Evolutionary conservation across 306 rosid species (phyloP).

Genomic region (Oemleria cerasiformis): DNA sequence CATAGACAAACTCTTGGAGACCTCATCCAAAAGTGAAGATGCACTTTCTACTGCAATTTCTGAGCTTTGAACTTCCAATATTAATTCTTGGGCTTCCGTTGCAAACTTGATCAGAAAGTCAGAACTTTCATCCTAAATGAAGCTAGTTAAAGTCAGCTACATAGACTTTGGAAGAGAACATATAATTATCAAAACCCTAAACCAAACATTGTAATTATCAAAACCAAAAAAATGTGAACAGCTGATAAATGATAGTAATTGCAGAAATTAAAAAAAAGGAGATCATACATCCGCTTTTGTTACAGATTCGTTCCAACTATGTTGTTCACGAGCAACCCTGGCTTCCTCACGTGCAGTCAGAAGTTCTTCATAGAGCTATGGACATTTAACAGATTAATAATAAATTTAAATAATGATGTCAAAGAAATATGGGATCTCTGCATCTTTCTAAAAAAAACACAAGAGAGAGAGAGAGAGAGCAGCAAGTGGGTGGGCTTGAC

Average conservation of each 20-base stretch:
- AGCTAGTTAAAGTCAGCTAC: constrained; percentile 29
- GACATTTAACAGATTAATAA: constrained; percentile 11
- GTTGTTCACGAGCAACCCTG: constrained; percentile 52
- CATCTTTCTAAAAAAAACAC: not conserved
- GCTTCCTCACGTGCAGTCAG: constrained; percentile 60
- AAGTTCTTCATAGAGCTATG: constrained; percentile 72
- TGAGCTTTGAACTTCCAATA: constrained; percentile 59
- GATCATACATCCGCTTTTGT: constrained; percentile 31
- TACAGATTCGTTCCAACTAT: constrained; percentile 40
- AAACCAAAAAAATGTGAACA: not conserved
- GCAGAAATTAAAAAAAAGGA: constrained; percentile 1
- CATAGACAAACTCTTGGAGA: constrained; percentile 46
- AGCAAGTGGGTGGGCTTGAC: not conserved
- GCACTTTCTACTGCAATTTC: constrained; percentile 46
- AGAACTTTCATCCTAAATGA: constrained; percentile 53
- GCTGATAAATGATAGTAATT: constrained; percentile 14
- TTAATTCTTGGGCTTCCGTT: constrained; percentile 51
- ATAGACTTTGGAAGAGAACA: constrained; percentile 12
- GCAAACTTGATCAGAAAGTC: constrained; percentile 44
- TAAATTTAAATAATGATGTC: constrained; percentile 3
- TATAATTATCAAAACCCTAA: not conserved
- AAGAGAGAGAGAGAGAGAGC: too few relatives aligned
- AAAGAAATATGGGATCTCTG: not conserved
- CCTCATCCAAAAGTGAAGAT: constrained; percentile 55
- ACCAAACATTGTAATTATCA: not conserved